Conservation (phyloP, 257 asterid species). For the Leonotis leonurus region DNA sequence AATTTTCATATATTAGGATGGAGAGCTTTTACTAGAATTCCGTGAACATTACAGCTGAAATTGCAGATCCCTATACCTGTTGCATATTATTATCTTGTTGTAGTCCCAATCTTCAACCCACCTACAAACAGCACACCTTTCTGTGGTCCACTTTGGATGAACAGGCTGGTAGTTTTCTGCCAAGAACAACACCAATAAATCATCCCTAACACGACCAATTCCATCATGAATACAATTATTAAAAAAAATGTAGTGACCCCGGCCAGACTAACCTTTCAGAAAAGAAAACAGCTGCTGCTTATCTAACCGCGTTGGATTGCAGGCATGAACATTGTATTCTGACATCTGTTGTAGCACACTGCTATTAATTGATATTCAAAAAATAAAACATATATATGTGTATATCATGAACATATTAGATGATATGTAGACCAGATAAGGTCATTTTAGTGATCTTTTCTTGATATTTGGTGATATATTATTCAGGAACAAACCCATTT, state of each 20-base stretch:
- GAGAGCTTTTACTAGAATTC: constrained; percentile 4
- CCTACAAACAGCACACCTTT: constrained; percentile 94
- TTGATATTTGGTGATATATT: too few species aligned
- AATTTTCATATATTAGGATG: not conserved
- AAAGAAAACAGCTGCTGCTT: constrained; percentile 56
- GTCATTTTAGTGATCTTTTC: too few species aligned
- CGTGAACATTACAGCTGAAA: constrained; percentile 5
- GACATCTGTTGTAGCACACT: constrained; percentile 61
- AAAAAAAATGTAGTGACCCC: constrained; percentile 8
- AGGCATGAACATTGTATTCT: constrained; percentile 36
- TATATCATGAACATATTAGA: not conserved
- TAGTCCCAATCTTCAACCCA: constrained; percentile 99
- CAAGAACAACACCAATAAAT: constrained; percentile 18
- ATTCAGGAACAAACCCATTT: constrained; percentile 67
- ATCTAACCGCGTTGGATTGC: constrained; percentile 44
- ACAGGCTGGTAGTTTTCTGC: constrained; percentile 74
- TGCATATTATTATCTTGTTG: constrained; percentile 92
- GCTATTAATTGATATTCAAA: constrained; percentile 24
- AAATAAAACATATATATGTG: too few species aligned
- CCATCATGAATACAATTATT: not conserved
- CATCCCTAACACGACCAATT: not conserved
- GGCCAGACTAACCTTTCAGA: constrained; percentile 49
- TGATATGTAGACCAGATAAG: too few species aligned
- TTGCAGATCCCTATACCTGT: constrained; percentile 50
- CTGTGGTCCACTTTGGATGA: constrained; percentile 83